Conservation (phyloP, 164 flowering plant genomes). For the Sextonia rubra region DNA sequence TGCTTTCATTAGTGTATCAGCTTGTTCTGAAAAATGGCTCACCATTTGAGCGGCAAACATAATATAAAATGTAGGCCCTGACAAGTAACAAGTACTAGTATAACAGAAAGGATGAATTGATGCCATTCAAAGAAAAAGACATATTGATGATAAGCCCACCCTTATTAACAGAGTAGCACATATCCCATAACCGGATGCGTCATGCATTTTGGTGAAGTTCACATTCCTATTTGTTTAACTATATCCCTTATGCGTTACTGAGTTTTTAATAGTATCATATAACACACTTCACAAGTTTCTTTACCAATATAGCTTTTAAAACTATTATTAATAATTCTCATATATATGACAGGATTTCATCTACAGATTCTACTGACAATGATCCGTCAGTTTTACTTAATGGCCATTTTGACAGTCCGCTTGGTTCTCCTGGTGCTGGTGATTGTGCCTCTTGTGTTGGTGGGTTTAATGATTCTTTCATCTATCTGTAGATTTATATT, state of each 20-base stretch:
- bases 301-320: neutral
- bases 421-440: slow-evolving; percentile 96
- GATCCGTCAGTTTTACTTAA: slow-evolving; percentile 81
- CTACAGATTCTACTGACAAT: slow-evolving; percentile 53
- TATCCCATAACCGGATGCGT: neutral
- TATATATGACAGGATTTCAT: slow-evolving; percentile 60
- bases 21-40: no score
- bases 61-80: no score
- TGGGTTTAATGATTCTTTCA: slow-evolving; percentile 27
- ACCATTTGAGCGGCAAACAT: no score
- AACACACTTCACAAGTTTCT: neutral
- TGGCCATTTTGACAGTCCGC: slow-evolving; percentile 93
- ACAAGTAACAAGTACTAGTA: no score
- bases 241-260: neutral
- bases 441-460: slow-evolving; percentile 99
- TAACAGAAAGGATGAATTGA: no score
- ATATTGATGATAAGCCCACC: no score
- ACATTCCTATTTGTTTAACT: neutral
- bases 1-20: no score
- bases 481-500: neutral
- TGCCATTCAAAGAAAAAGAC: no score
- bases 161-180: neutral
- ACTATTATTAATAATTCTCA: slow-evolving; percentile 1
- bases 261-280: neutral
- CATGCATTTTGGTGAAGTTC: neutral